phyloP scores from a whole-genome alignment of 768 basidiomycete genomes.

The Trametes meyenii region DNA sequence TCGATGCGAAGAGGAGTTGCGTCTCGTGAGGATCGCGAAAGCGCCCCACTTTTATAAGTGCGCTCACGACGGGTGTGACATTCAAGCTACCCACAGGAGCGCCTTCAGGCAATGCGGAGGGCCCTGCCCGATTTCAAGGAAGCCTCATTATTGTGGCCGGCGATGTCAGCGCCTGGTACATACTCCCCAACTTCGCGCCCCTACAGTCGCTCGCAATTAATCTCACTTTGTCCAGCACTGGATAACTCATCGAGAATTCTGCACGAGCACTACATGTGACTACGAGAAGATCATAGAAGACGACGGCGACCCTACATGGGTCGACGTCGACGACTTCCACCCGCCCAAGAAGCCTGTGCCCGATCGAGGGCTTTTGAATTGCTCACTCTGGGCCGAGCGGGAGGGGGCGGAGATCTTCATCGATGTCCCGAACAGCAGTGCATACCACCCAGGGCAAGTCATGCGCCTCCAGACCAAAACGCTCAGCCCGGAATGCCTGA shows the following conservation, averaged over 20 bases:
- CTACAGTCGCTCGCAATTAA: no score
- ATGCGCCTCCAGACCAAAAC: conserved; percentile 6
- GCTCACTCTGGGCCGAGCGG: background rate
- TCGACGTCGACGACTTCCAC: conserved; percentile 1
- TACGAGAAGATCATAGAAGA: background rate
- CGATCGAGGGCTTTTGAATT: background rate
- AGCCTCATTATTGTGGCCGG: conserved; percentile 8
- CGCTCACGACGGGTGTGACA: conserved; percentile 1
- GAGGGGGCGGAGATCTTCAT: conserved; percentile 14
- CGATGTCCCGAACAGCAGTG: conserved; percentile 7
- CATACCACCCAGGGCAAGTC: conserved; percentile 1
- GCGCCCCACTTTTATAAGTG: conserved; percentile 11
- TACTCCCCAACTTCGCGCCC: background rate
- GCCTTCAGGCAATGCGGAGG: conserved; percentile 4
- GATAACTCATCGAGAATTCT: conserved; percentile 4
- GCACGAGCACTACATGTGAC: background rate
- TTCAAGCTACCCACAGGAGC: background rate
- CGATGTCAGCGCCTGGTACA: conserved; percentile 8
- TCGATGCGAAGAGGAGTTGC: background rate
- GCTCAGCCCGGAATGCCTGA: conserved; percentile 8
- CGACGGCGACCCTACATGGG: conserved; percentile 9
- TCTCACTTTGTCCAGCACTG: conserved; percentile 3
- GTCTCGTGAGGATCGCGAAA: conserved; percentile 1
- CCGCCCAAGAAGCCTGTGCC: background rate
- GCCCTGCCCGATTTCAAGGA: background rate